phyloP scores from a whole-genome alignment of 2,329 filamentous ascomycete species.

The Neofusicoccum umdonicola region DNA sequence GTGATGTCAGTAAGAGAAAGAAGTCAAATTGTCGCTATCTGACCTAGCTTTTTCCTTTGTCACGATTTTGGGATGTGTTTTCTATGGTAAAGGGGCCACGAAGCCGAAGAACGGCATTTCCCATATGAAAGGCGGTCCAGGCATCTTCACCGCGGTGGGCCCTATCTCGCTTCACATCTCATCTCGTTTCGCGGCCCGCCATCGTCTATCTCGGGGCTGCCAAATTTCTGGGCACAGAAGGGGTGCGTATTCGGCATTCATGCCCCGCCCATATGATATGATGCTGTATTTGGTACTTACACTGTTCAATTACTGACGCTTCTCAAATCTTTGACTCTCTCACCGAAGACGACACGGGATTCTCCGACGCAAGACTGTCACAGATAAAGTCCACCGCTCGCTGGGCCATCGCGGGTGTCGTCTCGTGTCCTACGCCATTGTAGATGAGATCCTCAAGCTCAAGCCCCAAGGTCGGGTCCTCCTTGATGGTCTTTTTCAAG shows the following conservation, averaged over 20 bases:
- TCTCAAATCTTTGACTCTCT: slow-evolving; percentile 15
- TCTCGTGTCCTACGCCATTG: slow-evolving; percentile 66
- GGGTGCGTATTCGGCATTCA: not conserved
- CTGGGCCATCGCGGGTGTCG: slow-evolving; percentile 63
- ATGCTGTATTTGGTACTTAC: not conserved
- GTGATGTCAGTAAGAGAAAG: too few species aligned
- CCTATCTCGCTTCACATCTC: slow-evolving; percentile 1
- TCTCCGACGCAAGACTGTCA: slow-evolving; percentile 32
- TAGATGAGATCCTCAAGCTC: slow-evolving; percentile 66
- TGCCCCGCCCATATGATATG: not conserved
- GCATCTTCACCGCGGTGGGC: not conserved
- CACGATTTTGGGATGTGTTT: too few species aligned
- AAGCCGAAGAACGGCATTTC: not conserved
- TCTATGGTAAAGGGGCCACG: too few species aligned
- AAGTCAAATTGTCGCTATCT: too few species aligned
- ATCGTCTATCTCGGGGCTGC: not conserved
- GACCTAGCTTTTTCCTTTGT: too few species aligned
- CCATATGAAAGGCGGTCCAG: not conserved
- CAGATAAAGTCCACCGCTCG: slow-evolving; percentile 65
- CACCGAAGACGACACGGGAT: not conserved
- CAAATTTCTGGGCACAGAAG: not conserved
- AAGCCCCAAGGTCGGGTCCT: slow-evolving; percentile 49
- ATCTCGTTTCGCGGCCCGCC: not conserved
- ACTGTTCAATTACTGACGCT: not conserved
- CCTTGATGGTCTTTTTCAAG: slow-evolving; percentile 58